Conservation (phyloP, 192 early-diverging fungal genomes). For the Linnemannia elongata region DNA sequence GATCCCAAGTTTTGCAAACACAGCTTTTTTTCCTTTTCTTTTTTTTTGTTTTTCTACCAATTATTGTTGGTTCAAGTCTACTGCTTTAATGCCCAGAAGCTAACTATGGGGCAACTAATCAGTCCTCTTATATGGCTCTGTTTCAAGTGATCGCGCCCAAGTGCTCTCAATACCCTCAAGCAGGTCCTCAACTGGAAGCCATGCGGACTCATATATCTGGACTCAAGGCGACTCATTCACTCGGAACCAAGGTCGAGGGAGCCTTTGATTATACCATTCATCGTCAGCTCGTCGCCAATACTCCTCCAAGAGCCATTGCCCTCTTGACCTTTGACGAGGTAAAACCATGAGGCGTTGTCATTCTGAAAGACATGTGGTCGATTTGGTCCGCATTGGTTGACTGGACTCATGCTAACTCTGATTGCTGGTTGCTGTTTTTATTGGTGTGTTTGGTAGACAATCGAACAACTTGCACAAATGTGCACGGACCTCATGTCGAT, state of each 20-base stretch:
- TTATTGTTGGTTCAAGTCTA: neutral
- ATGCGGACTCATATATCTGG: conserved; percentile 16
- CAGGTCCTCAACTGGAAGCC: conserved; percentile 38
- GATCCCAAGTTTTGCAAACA: neutral
- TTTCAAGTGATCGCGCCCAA: conserved; percentile 60
- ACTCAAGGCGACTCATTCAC: conserved; percentile 30
- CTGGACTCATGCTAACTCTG: too few relatives aligned
- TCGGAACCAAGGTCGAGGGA: conserved; percentile 48
- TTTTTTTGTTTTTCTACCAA: too few relatives aligned
- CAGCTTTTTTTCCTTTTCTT: neutral
- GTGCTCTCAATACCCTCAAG: conserved; percentile 56
- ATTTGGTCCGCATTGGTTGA: neutral
- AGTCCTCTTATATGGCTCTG: conserved; percentile 60
- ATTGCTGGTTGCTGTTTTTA: too few relatives aligned
- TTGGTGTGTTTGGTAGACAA: conserved; percentile 35
- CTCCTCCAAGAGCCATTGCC: conserved; percentile 71
- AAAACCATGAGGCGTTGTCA: neutral
- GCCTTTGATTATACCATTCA: conserved; percentile 75
- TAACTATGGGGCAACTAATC: conserved; percentile 48
- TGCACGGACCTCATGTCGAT: conserved; percentile 52
- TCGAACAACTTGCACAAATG: conserved; percentile 58
- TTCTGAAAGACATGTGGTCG: neutral
- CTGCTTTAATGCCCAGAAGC: conserved; percentile 9
- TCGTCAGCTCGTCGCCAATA: conserved; percentile 72
- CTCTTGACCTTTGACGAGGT: conserved; percentile 64